Conservation (phyloP, 768 basidiomycete species). For the Leccinum variicolor region DNA sequence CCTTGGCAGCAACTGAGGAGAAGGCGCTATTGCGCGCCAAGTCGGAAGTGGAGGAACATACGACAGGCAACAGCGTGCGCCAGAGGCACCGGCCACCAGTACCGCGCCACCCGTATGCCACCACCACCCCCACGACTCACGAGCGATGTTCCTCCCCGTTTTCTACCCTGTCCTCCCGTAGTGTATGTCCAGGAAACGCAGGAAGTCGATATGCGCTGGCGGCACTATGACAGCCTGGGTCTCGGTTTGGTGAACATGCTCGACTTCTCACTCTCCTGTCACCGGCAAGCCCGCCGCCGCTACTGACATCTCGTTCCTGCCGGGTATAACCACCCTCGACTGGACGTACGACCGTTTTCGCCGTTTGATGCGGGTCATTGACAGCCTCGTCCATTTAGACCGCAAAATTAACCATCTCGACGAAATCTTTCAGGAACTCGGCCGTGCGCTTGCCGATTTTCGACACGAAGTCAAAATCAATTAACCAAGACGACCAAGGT, state of each 20-base stretch:
- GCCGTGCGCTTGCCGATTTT: too few relatives aligned
- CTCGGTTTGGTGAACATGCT: conserved; percentile 28
- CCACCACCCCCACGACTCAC: background rate
- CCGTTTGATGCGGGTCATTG: too few relatives aligned
- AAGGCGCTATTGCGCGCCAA: conserved; percentile 66
- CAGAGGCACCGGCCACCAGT: conserved; percentile 21
- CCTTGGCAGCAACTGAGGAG: conserved; percentile 75
- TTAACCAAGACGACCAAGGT: too few relatives aligned
- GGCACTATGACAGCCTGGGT: conserved; percentile 27
- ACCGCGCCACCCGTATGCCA: conserved; percentile 16
- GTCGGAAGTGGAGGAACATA: conserved; percentile 55
- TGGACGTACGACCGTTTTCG: too few relatives aligned
- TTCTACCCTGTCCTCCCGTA: conserved; percentile 71
- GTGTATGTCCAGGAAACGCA: conserved; percentile 85
- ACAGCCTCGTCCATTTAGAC: too few relatives aligned
- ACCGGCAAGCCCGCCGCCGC: conserved; percentile 10
- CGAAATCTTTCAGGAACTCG: too few relatives aligned
- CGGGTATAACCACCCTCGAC: too few relatives aligned
- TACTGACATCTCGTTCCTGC: conserved; percentile 4
- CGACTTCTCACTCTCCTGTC: conserved; percentile 26
- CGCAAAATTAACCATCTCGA: too few relatives aligned
- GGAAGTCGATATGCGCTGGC: conserved; percentile 64
- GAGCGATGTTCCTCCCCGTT: conserved; percentile 42
- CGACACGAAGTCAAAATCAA: too few relatives aligned
- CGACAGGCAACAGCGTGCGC: conserved; percentile 33